Percentiles rank a stretch among this genome's conserved stretches.
Conservation (phyloP, 2,329 filamentous ascomycete species). For the Fusarium begoniae region DNA sequence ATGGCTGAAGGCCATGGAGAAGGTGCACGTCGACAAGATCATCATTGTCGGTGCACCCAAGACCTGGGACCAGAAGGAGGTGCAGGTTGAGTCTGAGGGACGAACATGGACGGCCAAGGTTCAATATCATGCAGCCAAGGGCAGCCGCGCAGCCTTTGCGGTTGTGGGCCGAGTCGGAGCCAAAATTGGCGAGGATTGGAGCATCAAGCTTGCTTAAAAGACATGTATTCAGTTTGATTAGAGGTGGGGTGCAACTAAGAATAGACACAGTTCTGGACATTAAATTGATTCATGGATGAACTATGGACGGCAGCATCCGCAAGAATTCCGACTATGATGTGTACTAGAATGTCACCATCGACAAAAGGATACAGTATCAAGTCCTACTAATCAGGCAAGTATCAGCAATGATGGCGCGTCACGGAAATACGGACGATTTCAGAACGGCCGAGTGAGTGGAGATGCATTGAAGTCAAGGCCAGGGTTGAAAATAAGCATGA, state of each 20-base stretch:
- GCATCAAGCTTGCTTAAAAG: conserved; percentile 47
- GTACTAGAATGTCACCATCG: background rate
- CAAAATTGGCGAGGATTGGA: conserved; percentile 65
- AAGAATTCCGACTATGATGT: background rate
- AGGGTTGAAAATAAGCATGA: conserved; percentile 27
- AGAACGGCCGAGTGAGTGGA: conserved; percentile 11
- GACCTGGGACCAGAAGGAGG: conserved; percentile 72
- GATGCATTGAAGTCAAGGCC: background rate
- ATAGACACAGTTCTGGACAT: conserved; percentile 21
- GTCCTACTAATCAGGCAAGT: conserved; percentile 21
- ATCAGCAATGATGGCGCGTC: conserved; percentile 31
- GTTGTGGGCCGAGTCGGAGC: conserved; percentile 62
- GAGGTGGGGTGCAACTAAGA: conserved; percentile 31
- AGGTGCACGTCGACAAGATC: conserved; percentile 84
- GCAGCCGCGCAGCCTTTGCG: conserved; percentile 61
- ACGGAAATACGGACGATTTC: conserved; percentile 10
- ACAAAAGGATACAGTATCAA: background rate
- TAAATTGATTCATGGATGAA: background rate
- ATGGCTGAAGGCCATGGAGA: conserved; percentile 82
- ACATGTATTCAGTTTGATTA: conserved; percentile 24
- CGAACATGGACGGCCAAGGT: conserved; percentile 66
- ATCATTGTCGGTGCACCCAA: conserved; percentile 82
- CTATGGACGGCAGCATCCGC: conserved; percentile 23
- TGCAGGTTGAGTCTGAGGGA: conserved; percentile 64
- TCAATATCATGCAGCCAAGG: conserved; percentile 63